Conservation (phyloP, 371 early-diverging fungal species). For the Mucor plumbeus region DNA sequence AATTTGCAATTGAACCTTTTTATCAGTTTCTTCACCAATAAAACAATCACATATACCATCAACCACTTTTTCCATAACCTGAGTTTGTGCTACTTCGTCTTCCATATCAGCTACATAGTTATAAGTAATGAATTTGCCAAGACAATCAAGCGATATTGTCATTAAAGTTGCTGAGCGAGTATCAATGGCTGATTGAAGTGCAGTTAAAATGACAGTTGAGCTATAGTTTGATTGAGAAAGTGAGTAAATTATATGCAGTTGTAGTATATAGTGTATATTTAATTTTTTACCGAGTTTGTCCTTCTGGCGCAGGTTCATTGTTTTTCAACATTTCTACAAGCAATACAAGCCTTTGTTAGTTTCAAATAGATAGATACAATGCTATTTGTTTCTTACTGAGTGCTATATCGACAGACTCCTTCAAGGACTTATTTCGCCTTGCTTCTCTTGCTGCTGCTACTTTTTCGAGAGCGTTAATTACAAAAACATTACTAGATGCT, state of each 20-base stretch:
- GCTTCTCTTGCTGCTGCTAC: slow-evolving; percentile 59
- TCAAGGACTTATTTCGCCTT: slow-evolving; percentile 58
- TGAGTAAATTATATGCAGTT: background rate
- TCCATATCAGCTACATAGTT: slow-evolving; percentile 66
- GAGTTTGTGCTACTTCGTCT: slow-evolving; percentile 47
- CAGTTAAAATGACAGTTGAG: slow-evolving; percentile 59
- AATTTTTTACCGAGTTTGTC: slow-evolving; percentile 38
- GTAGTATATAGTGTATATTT: no score
- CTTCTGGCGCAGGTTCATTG: slow-evolving; percentile 48
- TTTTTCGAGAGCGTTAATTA: slow-evolving; percentile 70
- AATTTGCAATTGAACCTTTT: slow-evolving; percentile 76
- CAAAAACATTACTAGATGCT: slow-evolving; percentile 62
- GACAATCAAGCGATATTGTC: slow-evolving; percentile 68
- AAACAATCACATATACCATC: slow-evolving; percentile 64
- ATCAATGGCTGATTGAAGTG: slow-evolving; percentile 64
- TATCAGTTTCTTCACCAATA: slow-evolving; percentile 76
- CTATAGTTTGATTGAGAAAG: slow-evolving; percentile 23
- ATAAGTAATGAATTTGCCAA: slow-evolving; percentile 79
- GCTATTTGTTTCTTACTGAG: slow-evolving; percentile 32
- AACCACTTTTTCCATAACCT: slow-evolving; percentile 61
- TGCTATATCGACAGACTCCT: slow-evolving; percentile 52
- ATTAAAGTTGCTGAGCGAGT: slow-evolving; percentile 60
- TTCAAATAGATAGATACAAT: background rate
- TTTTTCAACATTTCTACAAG: slow-evolving; percentile 42
- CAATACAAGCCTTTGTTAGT: no score